Evolutionary conservation across 495 filamentous ascomycete species (phyloP).

Genomic region (Annulohypoxylon stygium): DNA sequence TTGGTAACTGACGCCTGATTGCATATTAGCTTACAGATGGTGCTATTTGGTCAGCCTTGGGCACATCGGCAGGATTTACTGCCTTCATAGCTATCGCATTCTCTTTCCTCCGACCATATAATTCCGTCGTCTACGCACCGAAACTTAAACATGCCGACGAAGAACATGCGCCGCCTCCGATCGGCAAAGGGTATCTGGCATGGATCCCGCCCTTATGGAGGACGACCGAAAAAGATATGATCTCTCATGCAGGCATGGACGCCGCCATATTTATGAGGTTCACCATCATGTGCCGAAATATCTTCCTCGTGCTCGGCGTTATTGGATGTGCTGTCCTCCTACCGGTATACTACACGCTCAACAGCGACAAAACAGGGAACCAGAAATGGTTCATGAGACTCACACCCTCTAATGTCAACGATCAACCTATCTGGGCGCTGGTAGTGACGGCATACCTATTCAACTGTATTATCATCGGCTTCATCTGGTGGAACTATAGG

Average conservation of each 20-base stretch:
- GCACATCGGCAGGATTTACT: conserved; percentile 81
- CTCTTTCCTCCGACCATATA: conserved; percentile 89
- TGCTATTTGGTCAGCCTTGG: conserved; percentile 83
- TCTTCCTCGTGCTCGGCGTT: conserved; percentile 80
- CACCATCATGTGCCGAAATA: conserved; percentile 89
- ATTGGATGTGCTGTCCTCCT: conserved; percentile 85
- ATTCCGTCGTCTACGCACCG: conserved; percentile 91
- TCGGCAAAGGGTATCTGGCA: conserved; percentile 86
- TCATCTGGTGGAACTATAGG: conserved; percentile 92
- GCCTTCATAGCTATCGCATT: conserved; percentile 80
- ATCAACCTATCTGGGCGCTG: conserved; percentile 78
- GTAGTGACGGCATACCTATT: conserved; percentile 84
- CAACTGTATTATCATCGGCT: conserved; percentile 78
- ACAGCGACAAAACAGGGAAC: conserved; percentile 69
- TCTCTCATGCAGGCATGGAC: conserved; percentile 87
- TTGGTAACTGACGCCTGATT: conserved; percentile 26
- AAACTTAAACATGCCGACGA: conserved; percentile 93
- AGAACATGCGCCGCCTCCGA: conserved; percentile 90
- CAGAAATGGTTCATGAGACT: conserved; percentile 63
- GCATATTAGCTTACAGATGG: conserved; percentile 56
- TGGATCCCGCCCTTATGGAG: conserved; percentile 84
- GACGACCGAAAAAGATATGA: conserved; percentile 79
- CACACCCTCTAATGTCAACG: conserved; percentile 69
- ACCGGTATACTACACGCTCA: conserved; percentile 79
- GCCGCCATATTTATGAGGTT: conserved; percentile 91